Conservation (phyloP, 495 filamentous ascomycete species). For the Lepraria neglecta region DNA sequence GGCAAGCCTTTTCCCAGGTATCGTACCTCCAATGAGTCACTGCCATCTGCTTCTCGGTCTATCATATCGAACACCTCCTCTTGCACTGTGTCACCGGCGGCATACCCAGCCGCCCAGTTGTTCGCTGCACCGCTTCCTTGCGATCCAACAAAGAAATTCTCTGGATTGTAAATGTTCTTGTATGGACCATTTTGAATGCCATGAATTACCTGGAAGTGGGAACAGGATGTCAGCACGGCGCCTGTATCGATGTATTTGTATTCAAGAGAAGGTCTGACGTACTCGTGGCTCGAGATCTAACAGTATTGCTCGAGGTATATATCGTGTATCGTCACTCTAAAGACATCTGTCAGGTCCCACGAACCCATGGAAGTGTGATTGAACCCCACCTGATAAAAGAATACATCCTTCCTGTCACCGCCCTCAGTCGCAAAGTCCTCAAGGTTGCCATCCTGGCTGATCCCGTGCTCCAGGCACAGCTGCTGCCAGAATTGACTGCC, state of each 20-base stretch:
- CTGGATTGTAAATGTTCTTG: slow-evolving; percentile 97
- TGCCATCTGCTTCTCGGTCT: slow-evolving; percentile 94
- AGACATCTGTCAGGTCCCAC: slow-evolving; percentile 10
- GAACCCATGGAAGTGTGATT: not conserved
- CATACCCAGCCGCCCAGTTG: slow-evolving; percentile 95
- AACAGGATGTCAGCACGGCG: not conserved
- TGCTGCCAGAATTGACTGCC: slow-evolving; percentile 97
- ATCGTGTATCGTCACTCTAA: slow-evolving; percentile 88
- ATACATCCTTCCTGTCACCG: slow-evolving; percentile 96
- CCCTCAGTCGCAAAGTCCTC: slow-evolving; percentile 95
- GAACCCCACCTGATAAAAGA: slow-evolving; percentile 66
- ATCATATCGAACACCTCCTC: slow-evolving; percentile 99
- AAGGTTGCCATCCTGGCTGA: slow-evolving; percentile 92
- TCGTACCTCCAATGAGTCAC: slow-evolving; percentile 82
- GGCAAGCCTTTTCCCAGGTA: not conserved
- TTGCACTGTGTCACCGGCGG: slow-evolving; percentile 82
- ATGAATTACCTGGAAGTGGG: slow-evolving; percentile 60
- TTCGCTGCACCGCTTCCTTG: slow-evolving; percentile 90
- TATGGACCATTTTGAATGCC: slow-evolving; percentile 87
- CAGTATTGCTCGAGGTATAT: slow-evolving; percentile 93
- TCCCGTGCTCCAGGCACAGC: slow-evolving; percentile 94
- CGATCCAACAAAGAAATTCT: slow-evolving; percentile 94
- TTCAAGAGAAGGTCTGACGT: slow-evolving; percentile 28
- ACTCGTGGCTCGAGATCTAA: slow-evolving; percentile 91
- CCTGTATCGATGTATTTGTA: not conserved